Percentiles rank a stretch among this genome's conserved stretches.
Evolutionary conservation across 1,284 basidiomycete genomes (phyloP).

Genomic region (Leccinum griseonigrum): DNA sequence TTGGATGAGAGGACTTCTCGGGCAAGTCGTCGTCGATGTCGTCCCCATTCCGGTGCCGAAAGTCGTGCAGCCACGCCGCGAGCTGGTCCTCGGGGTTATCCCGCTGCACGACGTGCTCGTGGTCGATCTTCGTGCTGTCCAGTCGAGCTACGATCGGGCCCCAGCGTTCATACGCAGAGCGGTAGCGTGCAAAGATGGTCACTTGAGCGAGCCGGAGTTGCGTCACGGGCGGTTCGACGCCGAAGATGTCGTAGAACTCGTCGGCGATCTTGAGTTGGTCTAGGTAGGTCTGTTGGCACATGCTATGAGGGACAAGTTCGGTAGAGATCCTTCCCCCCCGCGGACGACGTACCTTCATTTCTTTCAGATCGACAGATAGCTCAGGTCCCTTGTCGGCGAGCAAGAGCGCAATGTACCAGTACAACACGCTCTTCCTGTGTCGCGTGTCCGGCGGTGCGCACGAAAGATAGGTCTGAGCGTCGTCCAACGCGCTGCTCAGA

Average conservation of each 20-base stretch:
- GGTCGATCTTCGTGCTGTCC: conserved; percentile 28
- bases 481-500: conserved; percentile 52
- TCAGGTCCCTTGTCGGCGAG: conserved; percentile 49
- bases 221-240: conserved; percentile 44
- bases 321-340: not conserved
- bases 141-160: conserved; percentile 39
- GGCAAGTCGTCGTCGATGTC: conserved; percentile 28
- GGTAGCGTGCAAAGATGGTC: conserved; percentile 44
- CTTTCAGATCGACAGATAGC: conserved; percentile 44
- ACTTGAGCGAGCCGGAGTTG: conserved; percentile 47
- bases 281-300: conserved; percentile 36
- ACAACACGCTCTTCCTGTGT: conserved; percentile 53
- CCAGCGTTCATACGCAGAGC: conserved; percentile 45
- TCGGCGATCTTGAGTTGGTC: conserved; percentile 47
- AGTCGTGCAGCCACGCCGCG: conserved; percentile 52
- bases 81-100: conserved; percentile 52
- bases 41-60: conserved; percentile 42
- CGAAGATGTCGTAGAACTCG: conserved; percentile 46
- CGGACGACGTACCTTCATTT: conserved; percentile 43
- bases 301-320: not conserved
- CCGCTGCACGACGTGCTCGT: conserved; percentile 27
- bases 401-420: conserved; percentile 56
- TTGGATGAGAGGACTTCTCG: conserved; percentile 35
- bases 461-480: conserved; percentile 52
- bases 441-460: conserved; percentile 60